Evolutionary conservation across 2,329 filamentous ascomycete genomes (phyloP), one percentile per base, ranked within the genome.

Genomic region (Cordyceps fumosorosea): DNA sequence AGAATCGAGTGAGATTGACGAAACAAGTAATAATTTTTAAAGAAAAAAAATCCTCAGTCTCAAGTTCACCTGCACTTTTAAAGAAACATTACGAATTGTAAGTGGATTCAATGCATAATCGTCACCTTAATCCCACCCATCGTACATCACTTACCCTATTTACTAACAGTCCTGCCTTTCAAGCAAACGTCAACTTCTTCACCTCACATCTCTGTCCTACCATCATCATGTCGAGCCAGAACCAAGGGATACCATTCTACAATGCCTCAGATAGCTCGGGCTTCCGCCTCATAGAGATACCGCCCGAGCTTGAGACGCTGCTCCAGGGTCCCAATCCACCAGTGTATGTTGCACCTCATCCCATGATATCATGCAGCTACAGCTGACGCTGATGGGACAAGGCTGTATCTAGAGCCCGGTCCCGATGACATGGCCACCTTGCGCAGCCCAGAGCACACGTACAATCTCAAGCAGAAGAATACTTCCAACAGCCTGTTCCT

Each of bases 401-500:
- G 81, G 3, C 73, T 83, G 58, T 80, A 73, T 18, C 73, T 84
- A 52, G 77, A 80, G 65, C 78, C 80, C 14, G 81, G 81, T 22
- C 75, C 80, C 24, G 62, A 64, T 50, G 73, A 77, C 1, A 70
- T 72, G 2, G 84, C 84, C 29, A 70, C 86, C 48, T 78, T 88
- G 60, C 80, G 75, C 66, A 78, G 80, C 1, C 78, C 78, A 3
- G 72, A 75, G 59, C 81, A 79, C 66, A 81, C 79, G 18, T 88
- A 86, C 73, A 78, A 78, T 6, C 77, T 88, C 53, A 83, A 82
- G 34, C 85, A 88, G 68, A 88, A 88, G 70, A 88, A 87, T 70
- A 87, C 85, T 0, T 88, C 85, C 52, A 88, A 88, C 69, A 81
- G 82, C n/a, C 77, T 88, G 53, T 81, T 87, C 67, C 71, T 88